phyloP scores from a whole-genome alignment of 2,329 filamentous ascomycete genomes.

The Hypocrella siamensis region DNA sequence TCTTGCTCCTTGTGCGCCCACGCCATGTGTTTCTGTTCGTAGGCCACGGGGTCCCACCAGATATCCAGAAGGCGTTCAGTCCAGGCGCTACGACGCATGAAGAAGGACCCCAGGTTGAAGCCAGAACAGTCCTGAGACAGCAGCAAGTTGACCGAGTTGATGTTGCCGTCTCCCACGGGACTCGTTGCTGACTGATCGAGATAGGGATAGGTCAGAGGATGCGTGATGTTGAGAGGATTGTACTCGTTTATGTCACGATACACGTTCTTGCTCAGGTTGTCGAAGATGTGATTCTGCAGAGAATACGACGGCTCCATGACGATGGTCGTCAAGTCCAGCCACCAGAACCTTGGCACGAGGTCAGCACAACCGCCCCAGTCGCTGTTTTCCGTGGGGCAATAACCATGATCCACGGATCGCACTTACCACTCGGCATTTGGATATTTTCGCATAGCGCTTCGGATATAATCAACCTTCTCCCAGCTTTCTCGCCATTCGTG shows the following conservation, averaged over 20 bases:
- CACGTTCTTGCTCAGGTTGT: conserved; percentile 53
- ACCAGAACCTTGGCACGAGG: conserved; percentile 77
- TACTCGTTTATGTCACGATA: conserved; percentile 95
- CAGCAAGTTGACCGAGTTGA: conserved; percentile 71
- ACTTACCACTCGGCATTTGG: conserved; percentile 88
- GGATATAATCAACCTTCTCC: conserved; percentile 95
- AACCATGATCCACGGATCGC: neutral
- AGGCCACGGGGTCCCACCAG: conserved; percentile 97
- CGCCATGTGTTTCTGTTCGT: conserved; percentile 97
- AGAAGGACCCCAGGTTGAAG: conserved; percentile 95
- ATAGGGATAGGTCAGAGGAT: conserved; percentile 59
- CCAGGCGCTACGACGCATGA: conserved; percentile 73
- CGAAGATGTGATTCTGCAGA: conserved; percentile 80
- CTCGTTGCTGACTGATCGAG: conserved; percentile 64
- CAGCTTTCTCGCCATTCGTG: conserved; percentile 99
- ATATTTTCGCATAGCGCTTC: conserved; percentile 80
- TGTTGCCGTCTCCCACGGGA: conserved; percentile 58
- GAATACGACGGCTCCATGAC: conserved; percentile 94
- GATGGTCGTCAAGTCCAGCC: conserved; percentile 93
- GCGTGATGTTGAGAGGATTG: conserved; percentile 86
- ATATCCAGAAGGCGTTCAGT: conserved; percentile 83
- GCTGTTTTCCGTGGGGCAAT: too few species aligned
- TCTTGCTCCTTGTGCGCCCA: conserved; percentile 99
- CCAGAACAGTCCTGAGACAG: conserved; percentile 88
- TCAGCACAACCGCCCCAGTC: too few species aligned